Percentiles rank a stretch among this genome's conserved stretches.
phyloP scores from a whole-genome alignment of 78 protist genomes.

The Dictyostelium capitatum region DNA sequence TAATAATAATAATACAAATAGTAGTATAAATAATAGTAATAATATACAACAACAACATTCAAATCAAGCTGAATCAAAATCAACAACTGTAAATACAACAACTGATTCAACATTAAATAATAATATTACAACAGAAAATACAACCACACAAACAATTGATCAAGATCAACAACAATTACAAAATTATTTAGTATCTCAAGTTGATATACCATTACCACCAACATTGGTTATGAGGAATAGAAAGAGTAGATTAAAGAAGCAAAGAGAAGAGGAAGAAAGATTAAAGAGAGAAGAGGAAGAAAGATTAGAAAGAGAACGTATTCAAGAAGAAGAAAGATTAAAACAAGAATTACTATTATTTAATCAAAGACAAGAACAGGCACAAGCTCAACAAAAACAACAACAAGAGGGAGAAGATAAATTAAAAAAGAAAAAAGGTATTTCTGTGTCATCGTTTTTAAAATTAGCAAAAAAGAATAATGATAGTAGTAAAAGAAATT shows the following conservation, averaged over 20 bases:
- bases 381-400: not conserved
- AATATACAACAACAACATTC: not conserved
- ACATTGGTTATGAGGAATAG: slow-evolving; percentile 33
- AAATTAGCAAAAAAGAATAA: not conserved
- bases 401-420: not conserved
- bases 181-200: slow-evolving; percentile 1
- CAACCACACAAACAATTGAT: not conserved
- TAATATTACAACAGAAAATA: not conserved
- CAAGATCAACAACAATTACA: slow-evolving; percentile 25
- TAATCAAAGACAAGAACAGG: not conserved
- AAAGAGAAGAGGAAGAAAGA: slow-evolving; percentile 5
- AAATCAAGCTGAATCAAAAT: not conserved
- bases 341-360: not conserved
- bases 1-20: not conserved
- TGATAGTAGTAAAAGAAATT: not conserved
- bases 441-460: not conserved
- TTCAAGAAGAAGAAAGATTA: not conserved
- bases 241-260: slow-evolving; percentile 8
- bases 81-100: not conserved
- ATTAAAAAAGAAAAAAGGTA: not conserved
- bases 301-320: not conserved
- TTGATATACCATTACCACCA: slow-evolving; percentile 80
- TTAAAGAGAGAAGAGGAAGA: not conserved
- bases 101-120: not conserved
- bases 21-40: not conserved